phyloP scores from a whole-genome alignment of 805 yeast species.

The Cyberlindnera xylosilytica region DNA sequence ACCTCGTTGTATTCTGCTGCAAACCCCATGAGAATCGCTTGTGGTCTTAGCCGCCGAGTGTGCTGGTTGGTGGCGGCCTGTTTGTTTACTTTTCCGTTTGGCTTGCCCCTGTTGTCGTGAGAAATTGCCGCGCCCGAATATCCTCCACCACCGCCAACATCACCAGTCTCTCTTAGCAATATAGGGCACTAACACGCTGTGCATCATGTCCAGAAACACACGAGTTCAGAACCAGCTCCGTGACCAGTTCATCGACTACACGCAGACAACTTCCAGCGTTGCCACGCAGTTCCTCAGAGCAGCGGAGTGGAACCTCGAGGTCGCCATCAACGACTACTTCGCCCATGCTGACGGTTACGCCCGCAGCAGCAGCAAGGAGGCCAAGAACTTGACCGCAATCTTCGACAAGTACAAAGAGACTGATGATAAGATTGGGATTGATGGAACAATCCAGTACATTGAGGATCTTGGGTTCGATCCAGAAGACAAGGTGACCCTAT shows the following conservation, averaged over 20 bases:
- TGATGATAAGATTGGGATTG: constrained; percentile 54
- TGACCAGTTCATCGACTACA: constrained; percentile 29
- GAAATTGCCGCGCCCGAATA: no score
- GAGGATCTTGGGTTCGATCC: constrained; percentile 66
- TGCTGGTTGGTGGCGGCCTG: not conserved
- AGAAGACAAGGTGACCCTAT: constrained; percentile 70
- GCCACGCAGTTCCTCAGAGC: constrained; percentile 24
- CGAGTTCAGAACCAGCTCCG: constrained; percentile 24
- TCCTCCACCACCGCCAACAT: not conserved
- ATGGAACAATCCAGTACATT: constrained; percentile 71
- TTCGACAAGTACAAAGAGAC: constrained; percentile 26
- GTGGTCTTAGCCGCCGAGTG: not conserved
- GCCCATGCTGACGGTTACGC: constrained; percentile 20
- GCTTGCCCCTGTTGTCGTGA: no score
- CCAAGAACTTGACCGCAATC: constrained; percentile 12
- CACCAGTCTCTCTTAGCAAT: no score
- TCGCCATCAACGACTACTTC: constrained; percentile 28
- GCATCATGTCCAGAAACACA: constrained; percentile 23
- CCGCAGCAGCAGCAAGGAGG: constrained; percentile 13
- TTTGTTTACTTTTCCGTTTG: constrained; percentile 7
- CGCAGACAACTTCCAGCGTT: constrained; percentile 21
- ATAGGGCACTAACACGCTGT: no score
- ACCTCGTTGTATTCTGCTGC: constrained; percentile 9
- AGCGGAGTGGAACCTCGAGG: constrained; percentile 25
- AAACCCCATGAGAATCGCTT: not conserved